phyloP scores from a whole-genome alignment of 352 stramenopile species.

The Globisporangium acanthophoron region DNA sequence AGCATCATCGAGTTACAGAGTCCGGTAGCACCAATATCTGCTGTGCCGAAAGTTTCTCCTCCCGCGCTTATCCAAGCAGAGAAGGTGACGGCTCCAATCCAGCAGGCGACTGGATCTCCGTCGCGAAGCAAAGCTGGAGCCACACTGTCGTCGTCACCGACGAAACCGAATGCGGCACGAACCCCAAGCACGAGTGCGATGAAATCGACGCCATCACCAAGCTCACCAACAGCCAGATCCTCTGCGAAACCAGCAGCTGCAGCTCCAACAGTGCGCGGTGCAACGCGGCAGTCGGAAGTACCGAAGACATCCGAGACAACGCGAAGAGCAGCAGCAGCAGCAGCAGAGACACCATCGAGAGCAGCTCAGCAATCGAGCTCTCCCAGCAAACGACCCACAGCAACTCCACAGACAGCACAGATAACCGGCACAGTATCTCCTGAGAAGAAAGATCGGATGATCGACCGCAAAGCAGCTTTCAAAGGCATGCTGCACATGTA shows the following conservation, averaged over 20 bases:
- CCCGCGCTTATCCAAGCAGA: neutral
- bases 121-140: neutral
- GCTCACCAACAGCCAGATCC: neutral
- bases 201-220: neutral
- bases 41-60: neutral
- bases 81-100: neutral
- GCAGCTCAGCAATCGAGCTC: neutral
- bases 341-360: neutral
- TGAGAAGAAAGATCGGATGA: slow-evolving; percentile 4
- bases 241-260: slow-evolving; percentile 2
- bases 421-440: neutral
- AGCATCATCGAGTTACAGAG: slow-evolving; percentile 53
- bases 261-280: slow-evolving; percentile 1
- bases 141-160: slow-evolving; percentile 6
- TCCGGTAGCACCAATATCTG: slow-evolving; percentile 1
- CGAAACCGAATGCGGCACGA: neutral
- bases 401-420: slow-evolving; percentile 4
- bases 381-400: slow-evolving; percentile 6
- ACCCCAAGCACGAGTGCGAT: slow-evolving; percentile 1
- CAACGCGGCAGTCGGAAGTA: neutral
- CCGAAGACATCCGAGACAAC: slow-evolving; percentile 10
- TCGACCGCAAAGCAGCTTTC: slow-evolving; percentile 25
- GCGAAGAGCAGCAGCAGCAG: slow-evolving; percentile 3
- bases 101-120: neutral
- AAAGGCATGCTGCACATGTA: slow-evolving; percentile 34